phyloP scores from a whole-genome alignment of 352 stramenopile genomes.

The Plasmopara muralis region DNA sequence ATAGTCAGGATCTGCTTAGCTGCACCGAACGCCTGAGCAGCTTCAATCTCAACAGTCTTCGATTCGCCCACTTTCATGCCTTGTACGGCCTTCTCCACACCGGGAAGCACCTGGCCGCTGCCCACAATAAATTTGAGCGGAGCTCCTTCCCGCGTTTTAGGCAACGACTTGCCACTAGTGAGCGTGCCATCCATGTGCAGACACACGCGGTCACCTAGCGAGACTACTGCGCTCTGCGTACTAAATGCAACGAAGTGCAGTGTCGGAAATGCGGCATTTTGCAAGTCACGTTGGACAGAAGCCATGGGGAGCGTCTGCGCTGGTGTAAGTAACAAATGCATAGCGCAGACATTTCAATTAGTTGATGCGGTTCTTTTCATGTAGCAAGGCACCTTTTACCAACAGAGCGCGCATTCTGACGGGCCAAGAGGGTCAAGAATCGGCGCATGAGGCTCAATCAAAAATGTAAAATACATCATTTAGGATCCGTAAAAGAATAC shows the following conservation, averaged over 20 bases:
- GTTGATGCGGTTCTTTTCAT: background rate
- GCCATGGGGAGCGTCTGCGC: constrained; percentile 4
- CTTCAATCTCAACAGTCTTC: constrained; percentile 57
- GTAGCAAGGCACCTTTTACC: background rate
- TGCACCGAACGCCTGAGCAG: constrained; percentile 59
- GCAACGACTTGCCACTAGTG: constrained; percentile 51
- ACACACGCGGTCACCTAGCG: constrained; percentile 59
- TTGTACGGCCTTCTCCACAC: constrained; percentile 64
- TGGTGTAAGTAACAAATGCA: constrained; percentile 6
- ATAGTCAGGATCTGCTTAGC: constrained; percentile 60
- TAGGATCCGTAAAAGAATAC: no score
- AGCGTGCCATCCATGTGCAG: constrained; percentile 62
- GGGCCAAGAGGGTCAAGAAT: constrained; percentile 15
- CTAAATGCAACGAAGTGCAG: constrained; percentile 12
- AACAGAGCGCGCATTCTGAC: constrained; percentile 13
- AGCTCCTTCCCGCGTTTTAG: constrained; percentile 36
- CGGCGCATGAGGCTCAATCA: constrained; percentile 6
- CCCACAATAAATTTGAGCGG: constrained; percentile 70
- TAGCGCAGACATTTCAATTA: background rate
- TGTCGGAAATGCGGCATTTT: constrained; percentile 8
- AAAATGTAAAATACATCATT: constrained; percentile 5
- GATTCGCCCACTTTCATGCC: constrained; percentile 56
- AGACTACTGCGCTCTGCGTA: constrained; percentile 2
- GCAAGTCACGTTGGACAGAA: constrained; percentile 5
- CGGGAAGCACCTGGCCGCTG: constrained; percentile 56